phyloP scores from a whole-genome alignment of 129 eudicot genomes.

The Erigeron canadensis region DNA sequence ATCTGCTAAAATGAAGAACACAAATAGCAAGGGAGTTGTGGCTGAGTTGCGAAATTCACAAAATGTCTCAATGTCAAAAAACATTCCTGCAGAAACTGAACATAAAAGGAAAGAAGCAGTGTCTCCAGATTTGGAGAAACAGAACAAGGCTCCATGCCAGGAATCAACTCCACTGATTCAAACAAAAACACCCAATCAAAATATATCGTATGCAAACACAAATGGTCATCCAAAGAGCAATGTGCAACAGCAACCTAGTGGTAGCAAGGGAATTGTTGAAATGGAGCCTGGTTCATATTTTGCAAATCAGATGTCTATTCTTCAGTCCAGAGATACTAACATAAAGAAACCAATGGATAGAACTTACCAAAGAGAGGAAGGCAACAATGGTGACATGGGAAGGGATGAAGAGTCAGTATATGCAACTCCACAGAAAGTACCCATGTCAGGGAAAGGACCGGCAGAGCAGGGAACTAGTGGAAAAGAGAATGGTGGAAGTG shows the following conservation, averaged over 20 bases:
- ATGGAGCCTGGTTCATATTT: constrained; percentile 33
- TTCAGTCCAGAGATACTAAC: constrained; percentile 33
- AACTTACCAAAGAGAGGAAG: constrained; percentile 28
- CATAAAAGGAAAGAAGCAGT: constrained; percentile 22
- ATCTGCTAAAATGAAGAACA: constrained; percentile 29
- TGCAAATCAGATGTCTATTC: constrained; percentile 33
- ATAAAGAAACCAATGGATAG: constrained; percentile 35
- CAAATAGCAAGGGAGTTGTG: constrained; percentile 25
- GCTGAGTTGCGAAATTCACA: constrained; percentile 27
- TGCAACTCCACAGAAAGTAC: constrained; percentile 39
- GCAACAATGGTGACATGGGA: constrained; percentile 23
- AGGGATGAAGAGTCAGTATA: constrained; percentile 28
- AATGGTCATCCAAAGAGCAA: constrained; percentile 38
- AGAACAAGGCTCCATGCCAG: constrained; percentile 25
- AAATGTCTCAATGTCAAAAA: constrained; percentile 31
- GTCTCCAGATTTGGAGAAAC: constrained; percentile 32
- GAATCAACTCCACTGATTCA: constrained; percentile 45
- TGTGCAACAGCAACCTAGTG: constrained; percentile 28
- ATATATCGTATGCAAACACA: constrained; percentile 31
- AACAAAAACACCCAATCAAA: constrained; percentile 36
- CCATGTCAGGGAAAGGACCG: constrained; percentile 34
- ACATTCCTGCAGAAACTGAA: constrained; percentile 32
- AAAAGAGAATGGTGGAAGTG: constrained; percentile 46
- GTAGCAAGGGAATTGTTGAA: constrained; percentile 32
- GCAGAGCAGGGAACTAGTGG: constrained; percentile 40